Percentiles rank a stretch among this genome's conserved stretches.
phyloP scores from a whole-genome alignment of 2,329 filamentous ascomycete species.

The Penicillium sp. region DNA sequence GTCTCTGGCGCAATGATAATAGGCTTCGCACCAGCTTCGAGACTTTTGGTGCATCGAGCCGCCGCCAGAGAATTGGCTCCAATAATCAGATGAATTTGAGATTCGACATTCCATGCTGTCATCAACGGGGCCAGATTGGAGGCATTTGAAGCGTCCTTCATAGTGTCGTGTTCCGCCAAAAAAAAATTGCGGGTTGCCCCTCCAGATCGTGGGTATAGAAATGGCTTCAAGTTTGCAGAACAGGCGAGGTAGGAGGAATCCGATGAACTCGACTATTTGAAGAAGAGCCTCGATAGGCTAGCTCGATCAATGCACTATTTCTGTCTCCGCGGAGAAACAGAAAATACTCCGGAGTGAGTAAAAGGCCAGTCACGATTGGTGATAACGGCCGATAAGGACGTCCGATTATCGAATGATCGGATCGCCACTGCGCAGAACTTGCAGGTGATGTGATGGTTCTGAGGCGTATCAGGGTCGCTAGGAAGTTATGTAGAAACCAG shows the following conservation, averaged over 20 bases:
- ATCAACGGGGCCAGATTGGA: slow-evolving; percentile 31
- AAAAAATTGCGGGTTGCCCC: slow-evolving; percentile 10
- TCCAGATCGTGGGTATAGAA: slow-evolving; percentile 1
- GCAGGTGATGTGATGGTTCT: neutral
- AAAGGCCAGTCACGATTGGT: slow-evolving; percentile 20
- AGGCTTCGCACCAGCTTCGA: slow-evolving; percentile 75
- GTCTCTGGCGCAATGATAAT: slow-evolving; percentile 69
- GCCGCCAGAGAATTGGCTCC: slow-evolving; percentile 85
- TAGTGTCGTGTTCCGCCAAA: slow-evolving; percentile 20
- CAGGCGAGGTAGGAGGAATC: neutral
- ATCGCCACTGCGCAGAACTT: neutral
- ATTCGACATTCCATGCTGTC: slow-evolving; percentile 38
- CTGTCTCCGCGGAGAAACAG: slow-evolving; percentile 23
- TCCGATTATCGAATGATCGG: neutral
- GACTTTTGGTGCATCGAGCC: slow-evolving; percentile 70
- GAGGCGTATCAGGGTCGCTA: neutral
- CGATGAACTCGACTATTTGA: neutral
- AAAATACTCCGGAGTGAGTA: slow-evolving; percentile 19
- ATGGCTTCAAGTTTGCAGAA: neutral
- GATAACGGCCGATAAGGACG: slow-evolving; percentile 21
- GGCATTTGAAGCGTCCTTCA: slow-evolving; percentile 29
- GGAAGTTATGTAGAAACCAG: neutral
- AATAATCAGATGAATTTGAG: slow-evolving; percentile 69
- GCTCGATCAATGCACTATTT: slow-evolving; percentile 1
- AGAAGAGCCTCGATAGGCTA: neutral